Evolutionary conservation across 441 rosid species (phyloP), one percentile per base, ranked within the genome.

Genomic region (Adansonia grandidieri): DNA sequence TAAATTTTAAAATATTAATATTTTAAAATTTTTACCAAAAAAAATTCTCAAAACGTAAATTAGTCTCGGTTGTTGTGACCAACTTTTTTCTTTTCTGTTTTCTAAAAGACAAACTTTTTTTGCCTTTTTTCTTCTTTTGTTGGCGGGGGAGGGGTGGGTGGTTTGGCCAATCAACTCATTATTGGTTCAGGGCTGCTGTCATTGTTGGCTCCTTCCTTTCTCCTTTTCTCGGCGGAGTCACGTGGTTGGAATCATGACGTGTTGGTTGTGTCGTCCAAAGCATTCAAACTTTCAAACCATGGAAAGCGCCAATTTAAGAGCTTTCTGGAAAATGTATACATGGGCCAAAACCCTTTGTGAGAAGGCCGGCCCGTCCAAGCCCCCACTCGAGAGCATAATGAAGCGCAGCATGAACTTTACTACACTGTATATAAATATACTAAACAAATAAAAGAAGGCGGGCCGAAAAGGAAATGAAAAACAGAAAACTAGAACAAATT

Each of bases 191-290:
- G 6, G 45, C 45, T 42, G 45, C 45, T 42, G 45, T 6, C 7
- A 6, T 6, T 14, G 17, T 17, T 51, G 56, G n/a, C 14, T 5
- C 56, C 54, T 3, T 15, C 56, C 32, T 9, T 37, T 64, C 44
- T 37, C 19, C 15, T 37, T 32, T 64, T 37, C 17, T 15, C 2
- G 69, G 19, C 48, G 4, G 10, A 6, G 15, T 20, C 72, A 68
- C 73, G 73, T 47, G 72, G 37, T 45, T 45, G 54, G 37, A 50
- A 45, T 68, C 20, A 45, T 68, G 37, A 50, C 20, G 20, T 70
- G 60, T 50, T 48, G 42, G 19, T 5, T 24, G 74, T 14, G 11
- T 50, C 42, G 15, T 45, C 74, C 7, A 47, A 68, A 45, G 11
- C 7, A 68, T 14, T 54, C 58, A 54, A 54, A 2, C 37, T 54